Evolutionary conservation across 1,284 basidiomycete genomes (phyloP).

Genomic region (Tylopilus orsonianus): DNA sequence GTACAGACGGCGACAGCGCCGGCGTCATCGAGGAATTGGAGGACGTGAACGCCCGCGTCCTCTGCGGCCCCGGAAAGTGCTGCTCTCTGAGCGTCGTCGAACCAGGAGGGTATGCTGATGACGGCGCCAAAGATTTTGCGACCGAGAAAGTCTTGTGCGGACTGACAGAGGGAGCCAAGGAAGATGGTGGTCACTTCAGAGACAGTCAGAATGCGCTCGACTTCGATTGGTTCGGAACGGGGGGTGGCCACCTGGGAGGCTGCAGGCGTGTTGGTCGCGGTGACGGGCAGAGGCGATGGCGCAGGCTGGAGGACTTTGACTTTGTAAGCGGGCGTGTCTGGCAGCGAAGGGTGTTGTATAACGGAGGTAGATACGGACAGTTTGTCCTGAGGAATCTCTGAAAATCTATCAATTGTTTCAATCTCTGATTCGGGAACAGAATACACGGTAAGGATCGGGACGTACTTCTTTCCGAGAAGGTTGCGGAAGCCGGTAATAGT

Average conservation of each 20-base stretch:
- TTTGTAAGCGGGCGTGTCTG: constrained; percentile 82
- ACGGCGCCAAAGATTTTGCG: constrained; percentile 81
- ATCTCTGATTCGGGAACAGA: too few species aligned
- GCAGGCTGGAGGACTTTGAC: constrained; percentile 80
- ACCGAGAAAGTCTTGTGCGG: constrained; percentile 93
- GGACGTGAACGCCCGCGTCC: constrained; percentile 81
- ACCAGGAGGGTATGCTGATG: constrained; percentile 80
- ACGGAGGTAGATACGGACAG: constrained; percentile 59
- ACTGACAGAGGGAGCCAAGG: constrained; percentile 81
- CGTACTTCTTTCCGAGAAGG: constrained; percentile 87
- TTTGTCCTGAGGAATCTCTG: constrained; percentile 64
- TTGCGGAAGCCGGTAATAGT: constrained; percentile 95
- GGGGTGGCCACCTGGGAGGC: constrained; percentile 73
- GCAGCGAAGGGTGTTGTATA: constrained; percentile 71
- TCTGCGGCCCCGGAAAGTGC: constrained; percentile 75
- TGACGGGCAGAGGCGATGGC: constrained; percentile 56
- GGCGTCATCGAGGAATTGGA: constrained; percentile 85
- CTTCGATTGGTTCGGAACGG: constrained; percentile 76
- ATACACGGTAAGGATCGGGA: constrained; percentile 3
- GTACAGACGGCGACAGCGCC: constrained; percentile 72
- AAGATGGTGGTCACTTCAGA: constrained; percentile 87
- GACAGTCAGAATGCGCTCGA: constrained; percentile 77
- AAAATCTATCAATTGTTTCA: constrained; percentile 61
- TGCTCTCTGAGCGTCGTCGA: constrained; percentile 65
- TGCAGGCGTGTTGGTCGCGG: constrained; percentile 59